Percentiles rank a stretch among this genome's conserved stretches.
phyloP scores from a whole-genome alignment of 108 stramenopile genomes.

The Nannochloropsis salina region DNA sequence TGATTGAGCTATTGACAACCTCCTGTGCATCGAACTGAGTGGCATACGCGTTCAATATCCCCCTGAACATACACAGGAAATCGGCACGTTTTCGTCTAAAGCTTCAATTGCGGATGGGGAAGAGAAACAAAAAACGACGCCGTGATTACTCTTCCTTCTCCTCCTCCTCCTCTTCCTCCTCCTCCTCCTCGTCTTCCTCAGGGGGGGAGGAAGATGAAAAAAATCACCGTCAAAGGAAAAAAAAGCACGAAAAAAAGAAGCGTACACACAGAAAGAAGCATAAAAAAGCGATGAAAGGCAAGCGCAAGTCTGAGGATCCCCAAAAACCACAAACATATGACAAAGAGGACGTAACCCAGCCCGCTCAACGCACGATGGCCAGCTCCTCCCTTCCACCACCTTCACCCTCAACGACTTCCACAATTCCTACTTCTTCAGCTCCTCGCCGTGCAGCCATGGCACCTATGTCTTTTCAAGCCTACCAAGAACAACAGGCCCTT shows the following conservation, averaged over 20 bases:
- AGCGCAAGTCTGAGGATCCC: not conserved
- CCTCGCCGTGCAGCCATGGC: slow-evolving; percentile 49
- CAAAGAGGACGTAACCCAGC: not conserved
- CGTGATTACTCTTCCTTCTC: not conserved
- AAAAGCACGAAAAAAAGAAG: not conserved
- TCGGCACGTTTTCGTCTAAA: too few relatives aligned
- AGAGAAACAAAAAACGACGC: not conserved
- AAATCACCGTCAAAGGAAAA: not conserved
- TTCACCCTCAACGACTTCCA: not conserved
- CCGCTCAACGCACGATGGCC: not conserved
- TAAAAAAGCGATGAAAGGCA: slow-evolving; percentile 2
- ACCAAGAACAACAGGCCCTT: slow-evolving; percentile 63
- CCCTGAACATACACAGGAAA: too few relatives aligned
- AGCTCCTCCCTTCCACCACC: not conserved
- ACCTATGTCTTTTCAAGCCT: slow-evolving; percentile 74
- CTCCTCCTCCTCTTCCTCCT: not conserved
- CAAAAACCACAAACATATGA: slow-evolving; percentile 25
- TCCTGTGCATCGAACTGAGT: too few relatives aligned
- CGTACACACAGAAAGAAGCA: not conserved
- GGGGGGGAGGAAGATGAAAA: not conserved
- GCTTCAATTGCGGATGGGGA: not conserved
- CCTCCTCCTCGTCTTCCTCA: not conserved
- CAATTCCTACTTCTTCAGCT: not conserved
- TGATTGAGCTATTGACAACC: too few relatives aligned
- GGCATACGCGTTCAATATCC: too few relatives aligned